Conservation (phyloP, 176 grass and related monocot species). For the Paspalum vaginatum region DNA sequence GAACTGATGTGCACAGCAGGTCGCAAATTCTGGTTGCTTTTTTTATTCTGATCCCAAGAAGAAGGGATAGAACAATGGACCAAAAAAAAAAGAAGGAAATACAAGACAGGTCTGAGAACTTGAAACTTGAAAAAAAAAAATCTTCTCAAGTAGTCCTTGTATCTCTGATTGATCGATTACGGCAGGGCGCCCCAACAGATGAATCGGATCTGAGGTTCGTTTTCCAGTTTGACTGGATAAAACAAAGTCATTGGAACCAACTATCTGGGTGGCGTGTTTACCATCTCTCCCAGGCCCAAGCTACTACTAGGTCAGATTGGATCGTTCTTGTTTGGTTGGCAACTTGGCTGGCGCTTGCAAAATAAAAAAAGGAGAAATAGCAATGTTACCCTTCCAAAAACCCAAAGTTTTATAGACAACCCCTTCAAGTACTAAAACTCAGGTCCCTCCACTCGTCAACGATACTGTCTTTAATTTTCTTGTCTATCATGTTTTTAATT, state of each 20-base stretch:
- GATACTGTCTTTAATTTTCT: neutral
- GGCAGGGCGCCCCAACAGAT: neutral
- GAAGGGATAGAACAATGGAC: neutral
- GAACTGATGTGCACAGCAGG: too few species aligned
- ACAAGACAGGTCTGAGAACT: neutral
- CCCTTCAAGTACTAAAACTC: neutral
- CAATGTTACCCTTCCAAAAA: neutral
- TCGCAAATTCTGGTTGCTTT: neutral
- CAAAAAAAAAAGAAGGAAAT: neutral
- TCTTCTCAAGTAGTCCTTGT: neutral
- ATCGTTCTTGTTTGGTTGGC: conserved; percentile 27
- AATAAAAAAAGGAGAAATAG: neutral
- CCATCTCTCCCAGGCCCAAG: neutral
- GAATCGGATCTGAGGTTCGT: neutral
- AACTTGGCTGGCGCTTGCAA: neutral
- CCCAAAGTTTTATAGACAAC: neutral
- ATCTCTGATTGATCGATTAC: neutral
- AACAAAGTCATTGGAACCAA: neutral
- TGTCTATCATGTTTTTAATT: neutral
- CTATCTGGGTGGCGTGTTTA: neutral
- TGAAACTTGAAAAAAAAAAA: neutral
- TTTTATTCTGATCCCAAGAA: neutral
- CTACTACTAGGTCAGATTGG: neutral
- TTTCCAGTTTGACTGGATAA: neutral
- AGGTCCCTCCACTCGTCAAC: neutral